Conservation (phyloP, 2,329 filamentous ascomycete genomes). For the Dendryphion nanum region DNA sequence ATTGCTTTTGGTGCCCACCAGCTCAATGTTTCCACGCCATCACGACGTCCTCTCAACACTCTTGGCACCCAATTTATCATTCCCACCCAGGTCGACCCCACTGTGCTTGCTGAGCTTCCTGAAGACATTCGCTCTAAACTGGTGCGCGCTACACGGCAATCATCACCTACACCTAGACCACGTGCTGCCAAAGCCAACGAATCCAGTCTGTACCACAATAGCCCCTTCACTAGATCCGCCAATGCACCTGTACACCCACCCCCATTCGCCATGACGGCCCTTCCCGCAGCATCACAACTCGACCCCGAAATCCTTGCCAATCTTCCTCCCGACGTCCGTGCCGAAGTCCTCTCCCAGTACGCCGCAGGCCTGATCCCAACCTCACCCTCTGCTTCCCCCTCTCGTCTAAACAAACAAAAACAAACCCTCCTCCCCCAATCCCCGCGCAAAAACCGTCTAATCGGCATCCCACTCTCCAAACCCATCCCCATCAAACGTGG, state of each 20-base stretch:
- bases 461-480: conserved; percentile 52
- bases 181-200: conserved; percentile 2
- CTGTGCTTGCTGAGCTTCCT: conserved; percentile 80
- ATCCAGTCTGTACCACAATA: no score
- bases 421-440: conserved; percentile 44
- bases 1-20: conserved; percentile 38
- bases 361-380: conserved; percentile 22
- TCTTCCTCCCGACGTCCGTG: conserved; percentile 80
- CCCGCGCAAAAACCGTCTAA: conserved; percentile 53
- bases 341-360: conserved; percentile 78
- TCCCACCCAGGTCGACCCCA: conserved; percentile 76
- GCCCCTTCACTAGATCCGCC: no score
- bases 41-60: conserved; percentile 70
- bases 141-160: conserved; percentile 41
- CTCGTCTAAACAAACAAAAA: conserved; percentile 36
- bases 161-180: conserved; percentile 24
- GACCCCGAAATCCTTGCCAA: conserved; percentile 82
- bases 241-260: conserved; percentile 14
- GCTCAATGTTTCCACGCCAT: conserved; percentile 48
- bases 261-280: conserved; percentile 34
- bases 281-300: conserved; percentile 70
- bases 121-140: conserved; percentile 77
- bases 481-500: conserved; percentile 67
- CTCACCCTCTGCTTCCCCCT: conserved; percentile 26
- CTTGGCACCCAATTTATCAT: conserved; percentile 89